These are phyloP conservation scores for Lipomyces sp. DNA, from an alignment of 805 yeast species.

Conservation along the genomic window DNA sequence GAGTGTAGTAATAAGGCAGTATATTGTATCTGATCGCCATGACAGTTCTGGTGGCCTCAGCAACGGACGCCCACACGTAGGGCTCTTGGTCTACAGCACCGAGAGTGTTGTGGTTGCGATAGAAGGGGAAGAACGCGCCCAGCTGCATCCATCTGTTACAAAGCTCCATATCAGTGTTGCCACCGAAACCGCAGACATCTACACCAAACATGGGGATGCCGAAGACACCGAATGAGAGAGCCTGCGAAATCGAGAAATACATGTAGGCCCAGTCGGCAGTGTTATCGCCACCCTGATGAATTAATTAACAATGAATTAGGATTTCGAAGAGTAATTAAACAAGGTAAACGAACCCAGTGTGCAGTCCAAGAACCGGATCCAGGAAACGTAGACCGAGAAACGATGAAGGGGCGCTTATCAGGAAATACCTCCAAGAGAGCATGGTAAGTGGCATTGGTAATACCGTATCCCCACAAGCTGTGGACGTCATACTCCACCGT, in stretches of 20 bases:
- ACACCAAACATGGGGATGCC: slow-evolving; percentile 22
- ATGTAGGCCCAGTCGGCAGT: slow-evolving; percentile 42
- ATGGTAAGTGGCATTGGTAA: slow-evolving; percentile 6
- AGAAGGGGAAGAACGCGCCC: slow-evolving; percentile 47
- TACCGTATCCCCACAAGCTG: slow-evolving; percentile 42
- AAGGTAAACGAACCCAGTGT: slow-evolving; percentile 66
- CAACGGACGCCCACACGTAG: slow-evolving; percentile 45
- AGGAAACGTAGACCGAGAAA: slow-evolving; percentile 73
- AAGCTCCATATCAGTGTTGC: slow-evolving; percentile 40
- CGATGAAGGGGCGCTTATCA: slow-evolving; percentile 59
- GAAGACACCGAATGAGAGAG: slow-evolving; percentile 52
- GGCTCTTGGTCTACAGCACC: slow-evolving; percentile 46
- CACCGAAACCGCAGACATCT: slow-evolving; percentile 27
- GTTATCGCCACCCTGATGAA: slow-evolving; percentile 55
- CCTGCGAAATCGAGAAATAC: slow-evolving; percentile 73
- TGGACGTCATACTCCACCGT: slow-evolving; percentile 44
- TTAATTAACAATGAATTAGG: slow-evolving; percentile 56
- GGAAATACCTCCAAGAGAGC: slow-evolving; percentile 11
- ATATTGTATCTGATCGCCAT: slow-evolving; percentile 52
- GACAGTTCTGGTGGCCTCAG: slow-evolving; percentile 33
- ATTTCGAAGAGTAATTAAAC: slow-evolving; percentile 72
- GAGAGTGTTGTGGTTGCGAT: slow-evolving; percentile 44
- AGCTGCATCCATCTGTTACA: slow-evolving; percentile 39
- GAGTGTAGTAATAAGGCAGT: slow-evolving; percentile 70
- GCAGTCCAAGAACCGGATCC: slow-evolving; percentile 84